phyloP scores from a whole-genome alignment of 2,329 filamentous ascomycete species.

The Geosmithia putterillii region DNA sequence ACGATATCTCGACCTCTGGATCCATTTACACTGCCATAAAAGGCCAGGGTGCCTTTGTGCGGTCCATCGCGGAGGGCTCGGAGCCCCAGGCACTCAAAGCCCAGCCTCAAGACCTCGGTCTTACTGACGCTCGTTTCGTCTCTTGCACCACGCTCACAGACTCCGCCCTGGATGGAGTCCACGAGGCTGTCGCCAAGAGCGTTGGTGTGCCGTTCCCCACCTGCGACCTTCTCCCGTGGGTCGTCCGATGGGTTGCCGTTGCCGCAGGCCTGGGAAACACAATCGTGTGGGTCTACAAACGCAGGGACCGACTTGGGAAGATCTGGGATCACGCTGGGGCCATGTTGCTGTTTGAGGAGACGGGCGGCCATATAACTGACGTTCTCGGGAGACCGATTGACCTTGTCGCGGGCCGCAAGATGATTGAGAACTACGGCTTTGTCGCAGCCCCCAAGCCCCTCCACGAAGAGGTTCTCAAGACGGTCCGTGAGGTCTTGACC shows the following conservation, averaged over 20 bases:
- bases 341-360: slow-evolving; percentile 45
- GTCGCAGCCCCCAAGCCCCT: slow-evolving; percentile 34
- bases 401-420: slow-evolving; percentile 31
- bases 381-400: slow-evolving; percentile 39
- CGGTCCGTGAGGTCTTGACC: slow-evolving; percentile 64
- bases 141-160: slow-evolving; percentile 32
- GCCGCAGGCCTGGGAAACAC: slow-evolving; percentile 39
- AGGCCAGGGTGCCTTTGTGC: slow-evolving; percentile 32
- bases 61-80: neutral
- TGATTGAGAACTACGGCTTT: slow-evolving; percentile 41
- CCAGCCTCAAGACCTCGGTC: slow-evolving; percentile 3
- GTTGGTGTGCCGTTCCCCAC: slow-evolving; percentile 27
- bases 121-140: slow-evolving; percentile 26
- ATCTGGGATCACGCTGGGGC: slow-evolving; percentile 49
- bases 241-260: slow-evolving; percentile 39
- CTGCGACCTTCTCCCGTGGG: slow-evolving; percentile 43
- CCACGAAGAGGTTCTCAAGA: slow-evolving; percentile 38
- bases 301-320: slow-evolving; percentile 34
- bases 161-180: slow-evolving; percentile 34
- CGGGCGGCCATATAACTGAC: slow-evolving; percentile 42
- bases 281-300: slow-evolving; percentile 44
- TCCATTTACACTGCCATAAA: slow-evolving; percentile 37
- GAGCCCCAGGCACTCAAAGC: neutral
- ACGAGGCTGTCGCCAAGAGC: slow-evolving; percentile 27
- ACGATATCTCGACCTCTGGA: slow-evolving; percentile 29